A percentile compares a stretch with the other conserved stretches of the same genome.
Evolutionary conservation across 176 grass and related monocot species (phyloP).

Genomic region (Zea luxurians): DNA sequence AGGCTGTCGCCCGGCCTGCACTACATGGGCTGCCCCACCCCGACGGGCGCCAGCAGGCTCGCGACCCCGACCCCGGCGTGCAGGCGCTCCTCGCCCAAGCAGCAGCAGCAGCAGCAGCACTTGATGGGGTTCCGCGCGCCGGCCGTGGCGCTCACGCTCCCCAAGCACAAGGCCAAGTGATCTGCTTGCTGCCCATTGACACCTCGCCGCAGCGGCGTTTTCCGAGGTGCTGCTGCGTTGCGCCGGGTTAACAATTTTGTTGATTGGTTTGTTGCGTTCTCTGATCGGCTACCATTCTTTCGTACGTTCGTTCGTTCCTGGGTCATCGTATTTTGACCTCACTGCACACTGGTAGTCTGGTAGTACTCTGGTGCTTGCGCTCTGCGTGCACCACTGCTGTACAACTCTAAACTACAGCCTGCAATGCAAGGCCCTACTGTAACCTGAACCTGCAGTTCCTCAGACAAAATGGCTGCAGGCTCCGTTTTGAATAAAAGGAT

Average conservation of each 20-base stretch:
- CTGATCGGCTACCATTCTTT: slow-evolving; percentile 45
- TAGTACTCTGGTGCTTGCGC: neutral
- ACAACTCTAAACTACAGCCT: slow-evolving; percentile 15
- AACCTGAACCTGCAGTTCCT: slow-evolving; percentile 12
- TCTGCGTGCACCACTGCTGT: neutral
- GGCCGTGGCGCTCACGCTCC: slow-evolving; percentile 60
- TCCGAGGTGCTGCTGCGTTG: slow-evolving; percentile 18
- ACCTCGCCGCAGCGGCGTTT: neutral
- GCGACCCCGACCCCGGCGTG: slow-evolving; percentile 37
- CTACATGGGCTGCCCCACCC: slow-evolving; percentile 73
- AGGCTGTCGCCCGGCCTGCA: slow-evolving; percentile 69
- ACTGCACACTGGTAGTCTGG: neutral
- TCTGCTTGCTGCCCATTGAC: neutral
- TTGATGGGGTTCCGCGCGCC: slow-evolving; percentile 68
- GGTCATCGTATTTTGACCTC: slow-evolving; percentile 22
- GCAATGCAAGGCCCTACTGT: slow-evolving; percentile 2
- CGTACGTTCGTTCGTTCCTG: slow-evolving; percentile 23
- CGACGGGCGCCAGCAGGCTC: slow-evolving; percentile 38
- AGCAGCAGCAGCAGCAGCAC: slow-evolving; percentile 37
- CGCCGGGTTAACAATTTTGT: slow-evolving; percentile 24
- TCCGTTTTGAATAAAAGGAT: slow-evolving; percentile 25
- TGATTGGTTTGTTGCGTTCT: neutral
- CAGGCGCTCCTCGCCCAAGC: slow-evolving; percentile 36
- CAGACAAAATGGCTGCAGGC: slow-evolving; percentile 8
- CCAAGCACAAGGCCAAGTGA: slow-evolving; percentile 65